phyloP scores from a whole-genome alignment of 2,329 filamentous ascomycete genomes.

The Colletotrichum godetiae region DNA sequence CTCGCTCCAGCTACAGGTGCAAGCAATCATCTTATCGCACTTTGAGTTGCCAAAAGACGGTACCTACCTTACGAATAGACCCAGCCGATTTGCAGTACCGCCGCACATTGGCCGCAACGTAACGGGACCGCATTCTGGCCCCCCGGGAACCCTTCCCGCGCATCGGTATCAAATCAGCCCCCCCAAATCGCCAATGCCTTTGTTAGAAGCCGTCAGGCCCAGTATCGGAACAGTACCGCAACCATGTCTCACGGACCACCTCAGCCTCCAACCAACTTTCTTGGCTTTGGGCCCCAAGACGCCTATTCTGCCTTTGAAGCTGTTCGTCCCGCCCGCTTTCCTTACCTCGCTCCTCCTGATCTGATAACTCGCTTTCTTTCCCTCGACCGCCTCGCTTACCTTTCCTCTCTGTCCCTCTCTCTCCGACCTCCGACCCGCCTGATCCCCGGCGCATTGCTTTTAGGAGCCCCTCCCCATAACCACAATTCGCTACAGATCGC shows the following conservation, averaged over 20 bases:
- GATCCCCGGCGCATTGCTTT: slow-evolving; percentile 15
- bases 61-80: background rate
- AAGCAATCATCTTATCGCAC: slow-evolving; percentile 2
- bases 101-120: slow-evolving; percentile 3
- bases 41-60: slow-evolving; percentile 17
- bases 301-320: slow-evolving; percentile 36
- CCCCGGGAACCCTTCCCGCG: background rate
- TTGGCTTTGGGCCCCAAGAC: slow-evolving; percentile 47
- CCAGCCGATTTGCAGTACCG: slow-evolving; percentile 11
- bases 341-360: background rate
- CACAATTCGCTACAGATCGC: slow-evolving; percentile 11
- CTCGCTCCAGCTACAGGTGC: background rate
- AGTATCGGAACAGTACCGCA: slow-evolving; percentile 35
- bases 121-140: slow-evolving; percentile 7
- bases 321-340: slow-evolving; percentile 31
- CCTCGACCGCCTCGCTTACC: slow-evolving; percentile 13
- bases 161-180: slow-evolving; percentile 1
- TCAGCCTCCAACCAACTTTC: slow-evolving; percentile 49
- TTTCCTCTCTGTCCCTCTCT: background rate
- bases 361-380: slow-evolving; percentile 10
- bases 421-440: slow-evolving; percentile 13
- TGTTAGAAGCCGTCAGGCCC: slow-evolving; percentile 28
- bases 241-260: slow-evolving; percentile 51
- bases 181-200: slow-evolving; percentile 30
- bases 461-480: background rate